Evolutionary conservation across 768 basidiomycete genomes (phyloP), one percentile per base, ranked within the genome.

Genomic region (Lentinula sp.): DNA sequence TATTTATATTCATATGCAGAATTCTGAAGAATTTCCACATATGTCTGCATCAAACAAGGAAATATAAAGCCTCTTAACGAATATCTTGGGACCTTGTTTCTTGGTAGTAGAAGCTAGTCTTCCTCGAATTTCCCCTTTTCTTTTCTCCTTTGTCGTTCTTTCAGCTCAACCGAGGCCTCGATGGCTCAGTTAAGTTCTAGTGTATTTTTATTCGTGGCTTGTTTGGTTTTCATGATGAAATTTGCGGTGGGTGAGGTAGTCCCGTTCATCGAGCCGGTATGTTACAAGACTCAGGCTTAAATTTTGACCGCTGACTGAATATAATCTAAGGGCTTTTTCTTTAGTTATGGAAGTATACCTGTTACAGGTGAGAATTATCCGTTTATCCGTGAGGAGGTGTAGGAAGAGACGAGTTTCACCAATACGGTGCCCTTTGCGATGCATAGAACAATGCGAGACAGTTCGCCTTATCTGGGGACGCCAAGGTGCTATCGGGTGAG

Each of bases 401-500:
- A 28, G 28, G 28, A 28, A 28, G 3, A 28, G 28, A 28, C 28
- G 28, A 28, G 28, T 28, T 28, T 28, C 28, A 28, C 28, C 28
- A 28, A 28, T 28, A 74, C 54, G 68, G 74, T 75, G 23, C 15
- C 67, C 61, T 21, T 23, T n/a, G 13, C 1, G 34, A 56, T 35
- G 18, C 21, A 7, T 58, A 76, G 76, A 68, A 32, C 76, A 78
- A 63, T 78, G 77, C 63, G 73, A 76, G 56, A 66, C 64, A 11
- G 68, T 78, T 52, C 69, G 71, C 57, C 51, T 78, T 21, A 70
- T 67, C 21, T 78, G 77, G 77, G 68, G 69, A 21, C 69, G 75
- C 40, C 65, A 65, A 35, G 64, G 63, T 49, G 69, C 68, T 37
- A 69, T 61, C 49, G 73, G 70, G 76, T 74, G 61, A 50, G 68